Evolutionary conservation across 1,284 basidiomycete species (phyloP), one percentile per base, ranked within the genome.

Genomic region (Neonothopanus nambi): DNA sequence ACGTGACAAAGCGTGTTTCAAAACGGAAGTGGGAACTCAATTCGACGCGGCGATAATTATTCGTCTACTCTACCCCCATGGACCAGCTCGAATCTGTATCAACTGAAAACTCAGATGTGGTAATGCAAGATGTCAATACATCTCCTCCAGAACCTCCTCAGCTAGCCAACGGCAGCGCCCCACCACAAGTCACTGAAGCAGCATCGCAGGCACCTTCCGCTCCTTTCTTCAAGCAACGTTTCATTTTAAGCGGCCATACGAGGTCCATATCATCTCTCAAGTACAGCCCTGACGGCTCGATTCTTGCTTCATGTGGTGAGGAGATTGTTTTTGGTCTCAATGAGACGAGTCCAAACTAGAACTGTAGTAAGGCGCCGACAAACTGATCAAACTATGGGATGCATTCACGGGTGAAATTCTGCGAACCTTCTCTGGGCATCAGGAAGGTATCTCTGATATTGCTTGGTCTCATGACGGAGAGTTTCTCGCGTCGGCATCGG

Each of bases 401-500:
- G 74, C 80, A 2, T 76, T 78, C 44, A 84, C 82, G 15, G 91
- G 92, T 2, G 78, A 88, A 60, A 79, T 91, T 52, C 68, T 92
- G 45, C 76, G 80, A 49, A 91, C 89, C 0, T 72, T 91, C 21
- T 72, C 80, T 53, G 87, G 85, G 1, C 90, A 92, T 63, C 79
- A 76, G 9, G 83, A 89, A 69, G 95, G 95, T 1, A 84, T 97
- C 55, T 94, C 92, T 50, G 93, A 96, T 64, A 72, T 97, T 58
- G 87, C 91, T 11, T 94, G 94, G 86, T 93, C 93, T 0, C 74
- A 74, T 38, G 89, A 95, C 64, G 86, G 86, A 21, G 80, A 88
- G 55, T 89, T 86, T 65, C 69, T 98, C 36, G 92, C 93, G 0
- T 92, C 91, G 42, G 94, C 92, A 1, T 95, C 92, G 3, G 95